Percentiles rank a stretch among this genome's conserved stretches.
Conservation (phyloP, 1,139 yeast species). For the Kurtzmaniella natalensis region DNA sequence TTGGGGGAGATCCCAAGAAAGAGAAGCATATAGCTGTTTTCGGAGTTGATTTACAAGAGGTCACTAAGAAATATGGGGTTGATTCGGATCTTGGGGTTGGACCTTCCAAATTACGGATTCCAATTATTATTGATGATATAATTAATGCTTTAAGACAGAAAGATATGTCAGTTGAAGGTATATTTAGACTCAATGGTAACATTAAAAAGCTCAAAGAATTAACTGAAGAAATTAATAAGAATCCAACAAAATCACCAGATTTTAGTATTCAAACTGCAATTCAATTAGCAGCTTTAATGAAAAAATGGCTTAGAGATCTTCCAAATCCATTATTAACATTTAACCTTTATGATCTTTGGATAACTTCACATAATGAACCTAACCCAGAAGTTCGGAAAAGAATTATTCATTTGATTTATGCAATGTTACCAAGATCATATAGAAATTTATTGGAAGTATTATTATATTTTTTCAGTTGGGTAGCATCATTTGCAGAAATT, state of each 20-base stretch:
- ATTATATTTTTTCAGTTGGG: slow-evolving; percentile 87
- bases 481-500: slow-evolving; percentile 88
- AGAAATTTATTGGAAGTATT: slow-evolving; percentile 86
- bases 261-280: slow-evolving; percentile 79
- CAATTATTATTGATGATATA: slow-evolving; percentile 82
- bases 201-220: slow-evolving; percentile 76
- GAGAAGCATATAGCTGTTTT: slow-evolving; percentile 50
- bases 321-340: slow-evolving; percentile 89
- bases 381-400: slow-evolving; percentile 49
- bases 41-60: slow-evolving; percentile 69
- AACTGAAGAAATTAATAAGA: slow-evolving; percentile 68
- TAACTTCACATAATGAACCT: slow-evolving; percentile 59
- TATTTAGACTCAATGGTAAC: slow-evolving; percentile 94
- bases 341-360: slow-evolving; percentile 75
- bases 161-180: slow-evolving; percentile 96
- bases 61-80: slow-evolving; percentile 75
- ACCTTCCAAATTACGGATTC: slow-evolving; percentile 73
- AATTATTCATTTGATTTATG: slow-evolving; percentile 65
- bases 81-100: slow-evolving; percentile 89
- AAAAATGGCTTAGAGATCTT: slow-evolving; percentile 85
- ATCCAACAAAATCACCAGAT: slow-evolving; percentile 71
- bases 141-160: slow-evolving; percentile 80
- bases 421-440: slow-evolving; percentile 77
- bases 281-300: slow-evolving; percentile 89
- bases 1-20: slow-evolving; percentile 28